Evolutionary conservation across 331 rosid species (phyloP), one percentile per base, ranked within the genome.

Genomic region (Rosa hybrid): DNA sequence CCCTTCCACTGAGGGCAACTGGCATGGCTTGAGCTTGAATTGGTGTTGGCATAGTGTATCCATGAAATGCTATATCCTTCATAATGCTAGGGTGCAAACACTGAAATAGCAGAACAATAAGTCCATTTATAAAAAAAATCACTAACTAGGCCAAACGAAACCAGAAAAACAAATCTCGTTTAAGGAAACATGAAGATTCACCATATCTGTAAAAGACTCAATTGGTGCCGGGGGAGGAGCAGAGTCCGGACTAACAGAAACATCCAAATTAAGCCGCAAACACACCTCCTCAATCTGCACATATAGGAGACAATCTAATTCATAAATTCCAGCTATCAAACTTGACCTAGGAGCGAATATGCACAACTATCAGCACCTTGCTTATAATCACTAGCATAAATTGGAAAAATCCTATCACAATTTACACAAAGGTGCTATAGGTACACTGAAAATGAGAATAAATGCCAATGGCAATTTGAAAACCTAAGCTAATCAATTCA

Each of bases 1-100:
- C 97, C 87, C 88, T 87, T 68, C 97, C 96, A 67, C 91, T 87
- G 25, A 93, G 96, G 53, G 97, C 96, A 81, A 91, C 70, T 7
- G 97, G 97, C 97, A 93, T 90, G 67, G 94, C 97, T 75, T 93
- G 97, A 51, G 97, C 92, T 89, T 93, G 97, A 82, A 93, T 93
- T 57, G 97, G 85, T 18, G 97, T 93, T 14, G 97, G 97, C 82
- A 90, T 87, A 30, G 96, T 90, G 87, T 93, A 93, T 76, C 90
- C 96, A 62, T 93, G 97, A 87, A 78, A 83, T 14, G 87, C 94
- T 80, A 93, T 93, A 82, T 93, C 97, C 92, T 91, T 91, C 96
- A 91, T 88, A 80, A 93, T 90, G 83, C 91, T 90, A 6, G 88
- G 81, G 69, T 93, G 80, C 86, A 93, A 79, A 85, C 96, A 84